Percentiles rank a stretch among this genome's conserved stretches.
Evolutionary conservation across 371 early-diverging fungal species (phyloP).

Genomic region (Mucor saturninus): DNA sequence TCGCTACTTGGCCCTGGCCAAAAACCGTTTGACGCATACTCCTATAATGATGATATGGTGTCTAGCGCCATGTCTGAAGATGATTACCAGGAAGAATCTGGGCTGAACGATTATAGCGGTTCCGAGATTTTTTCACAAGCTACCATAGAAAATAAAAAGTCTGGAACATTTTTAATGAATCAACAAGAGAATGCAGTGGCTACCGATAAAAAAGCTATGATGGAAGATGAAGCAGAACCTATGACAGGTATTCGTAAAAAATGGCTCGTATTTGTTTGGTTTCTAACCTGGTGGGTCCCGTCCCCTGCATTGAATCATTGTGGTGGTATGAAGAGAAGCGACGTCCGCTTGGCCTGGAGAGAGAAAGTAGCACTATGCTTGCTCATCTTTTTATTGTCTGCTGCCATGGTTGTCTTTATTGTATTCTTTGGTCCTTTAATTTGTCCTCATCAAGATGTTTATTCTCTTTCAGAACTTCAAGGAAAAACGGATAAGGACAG

Average conservation of each 20-base stretch:
- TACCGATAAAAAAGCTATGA: constrained; percentile 16
- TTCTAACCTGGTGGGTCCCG: constrained; percentile 85
- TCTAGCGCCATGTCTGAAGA: constrained; percentile 44
- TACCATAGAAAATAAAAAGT: constrained; percentile 27
- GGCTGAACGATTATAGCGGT: constrained; percentile 28
- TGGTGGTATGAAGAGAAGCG: constrained; percentile 72
- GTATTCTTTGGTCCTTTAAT: constrained; percentile 85
- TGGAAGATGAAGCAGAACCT: constrained; percentile 42
- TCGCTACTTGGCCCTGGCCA: constrained; percentile 25
- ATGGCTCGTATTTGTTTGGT: constrained; percentile 83
- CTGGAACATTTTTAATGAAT: constrained; percentile 1
- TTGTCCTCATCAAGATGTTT: constrained; percentile 86
- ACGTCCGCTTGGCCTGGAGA: constrained; percentile 90
- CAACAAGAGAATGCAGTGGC: constrained; percentile 5
- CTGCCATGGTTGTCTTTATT: constrained; percentile 87
- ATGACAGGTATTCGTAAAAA: constrained; percentile 46
- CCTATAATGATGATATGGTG: constrained; percentile 41
- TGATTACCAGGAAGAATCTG: constrained; percentile 31
- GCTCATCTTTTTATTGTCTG: constrained; percentile 82
- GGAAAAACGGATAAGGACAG: constrained; percentile 43
- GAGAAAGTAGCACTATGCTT: constrained; percentile 94
- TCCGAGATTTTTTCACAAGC: constrained; percentile 28
- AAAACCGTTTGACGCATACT: constrained; percentile 37
- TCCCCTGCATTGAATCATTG: constrained; percentile 57
- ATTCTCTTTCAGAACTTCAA: constrained; percentile 62